Evolutionary conservation across 176 grass and related monocot genomes (phyloP), one percentile per base, ranked within the genome.

Genomic region (Aegilops bicornis): DNA sequence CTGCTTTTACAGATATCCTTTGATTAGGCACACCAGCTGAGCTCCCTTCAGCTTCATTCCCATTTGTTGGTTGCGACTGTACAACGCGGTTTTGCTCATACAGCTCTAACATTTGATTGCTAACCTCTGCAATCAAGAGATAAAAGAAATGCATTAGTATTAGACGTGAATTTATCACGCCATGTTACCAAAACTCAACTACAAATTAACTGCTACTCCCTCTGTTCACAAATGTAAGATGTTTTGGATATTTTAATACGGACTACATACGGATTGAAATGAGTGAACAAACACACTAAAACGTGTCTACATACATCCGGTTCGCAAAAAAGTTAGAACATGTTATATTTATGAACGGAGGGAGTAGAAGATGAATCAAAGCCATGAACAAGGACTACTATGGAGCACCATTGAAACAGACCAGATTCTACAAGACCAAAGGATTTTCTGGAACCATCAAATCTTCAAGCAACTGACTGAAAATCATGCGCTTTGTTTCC

Each of bases 61-160:
- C 89, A 64, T 94, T 90, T 50, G 91, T 82, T 70, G 87, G 48
- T 32, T 84, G 89, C 48, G 80, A 82, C 47, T 83, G 87, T 19
- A 86, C 67, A 11, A 79, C 80, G 68, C 89, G 91, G 65, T 98
- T 98, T 82, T 87, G 83, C 70, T 92, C 93, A 83, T 98, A 98
- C 36, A 98, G 63, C 87, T 98, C 95, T 87, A 98, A 82, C 93
- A 98, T 98, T 90, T 98, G 95, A 80, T 89, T 95, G 84, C 91
- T 98, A 72, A 95, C 89, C 79, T 95, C 95, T 95, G 91, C 79
- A 82, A 82, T 54, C 40, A 83, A 73, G 31, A 14, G 17, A 73
- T 5, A 12, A 66, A 63, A 85, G 39, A 73, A 29, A 85, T 58
- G 50, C 66, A n/a, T 64, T 32, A 78, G 22, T 70, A 82, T 54